Conservation (phyloP, 176 grass and related monocot genomes). For the Zoysia japonica region DNA sequence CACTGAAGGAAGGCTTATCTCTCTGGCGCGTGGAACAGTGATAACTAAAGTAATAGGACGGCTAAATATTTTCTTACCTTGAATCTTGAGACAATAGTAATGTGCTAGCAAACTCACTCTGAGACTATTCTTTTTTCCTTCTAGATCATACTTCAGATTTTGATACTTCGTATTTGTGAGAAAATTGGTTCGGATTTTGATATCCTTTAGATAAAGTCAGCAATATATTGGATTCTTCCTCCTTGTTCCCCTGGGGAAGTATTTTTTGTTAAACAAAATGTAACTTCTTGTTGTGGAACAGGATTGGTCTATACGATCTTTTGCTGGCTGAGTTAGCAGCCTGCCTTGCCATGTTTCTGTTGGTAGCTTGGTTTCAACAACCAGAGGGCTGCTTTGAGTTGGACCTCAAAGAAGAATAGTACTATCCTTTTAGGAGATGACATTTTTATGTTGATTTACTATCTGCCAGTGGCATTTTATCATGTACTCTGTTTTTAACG, state of each 20-base stretch:
- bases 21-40: constrained; percentile 13
- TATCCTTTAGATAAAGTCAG: neutral
- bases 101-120: too few relatives aligned
- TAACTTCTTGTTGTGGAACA: constrained; percentile 14
- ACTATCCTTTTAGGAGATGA: neutral
- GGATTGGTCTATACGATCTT: neutral
- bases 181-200: too few relatives aligned
- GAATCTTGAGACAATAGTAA: too few relatives aligned
- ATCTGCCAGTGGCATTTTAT: neutral
- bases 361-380: neutral
- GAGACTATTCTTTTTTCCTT: too few relatives aligned
- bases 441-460: neutral
- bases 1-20: neutral
- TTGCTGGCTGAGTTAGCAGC: neutral
- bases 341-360: constrained; percentile 12
- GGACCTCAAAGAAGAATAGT: neutral
- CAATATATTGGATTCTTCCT: constrained; percentile 4
- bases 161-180: too few relatives aligned
- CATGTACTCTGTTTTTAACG: neutral
- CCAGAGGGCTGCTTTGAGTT: neutral
- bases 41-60: neutral
- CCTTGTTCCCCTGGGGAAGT: neutral
- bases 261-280: neutral
- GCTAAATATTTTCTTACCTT: neutral
- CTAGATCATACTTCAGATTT: too few relatives aligned